phyloP scores from a whole-genome alignment of 495 filamentous ascomycete genomes.

The Aspergillus biplanus region DNA sequence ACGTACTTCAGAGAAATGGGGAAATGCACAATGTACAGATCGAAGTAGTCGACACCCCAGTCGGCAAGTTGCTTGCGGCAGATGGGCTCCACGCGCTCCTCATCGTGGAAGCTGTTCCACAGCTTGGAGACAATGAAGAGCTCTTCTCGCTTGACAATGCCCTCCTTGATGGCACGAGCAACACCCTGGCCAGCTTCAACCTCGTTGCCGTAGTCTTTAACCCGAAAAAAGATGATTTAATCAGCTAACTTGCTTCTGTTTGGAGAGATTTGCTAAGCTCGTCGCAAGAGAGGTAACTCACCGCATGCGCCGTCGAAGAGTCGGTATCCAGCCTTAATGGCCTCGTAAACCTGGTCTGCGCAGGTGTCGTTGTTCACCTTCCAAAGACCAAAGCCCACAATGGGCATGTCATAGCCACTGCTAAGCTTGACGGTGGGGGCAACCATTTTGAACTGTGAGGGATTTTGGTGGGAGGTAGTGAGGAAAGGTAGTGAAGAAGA shows the following conservation, averaged over 20 bases:
- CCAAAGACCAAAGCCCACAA: conserved; percentile 83
- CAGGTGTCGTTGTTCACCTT: conserved; percentile 80
- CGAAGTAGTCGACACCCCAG: conserved; percentile 86
- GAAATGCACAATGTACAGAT: conserved; percentile 83
- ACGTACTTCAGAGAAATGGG: conserved; percentile 80
- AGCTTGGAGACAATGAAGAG: conserved; percentile 93
- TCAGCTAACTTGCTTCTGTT: neutral
- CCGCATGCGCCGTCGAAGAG: conserved; percentile 87
- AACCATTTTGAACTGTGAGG: conserved; percentile 15
- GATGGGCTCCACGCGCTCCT: conserved; percentile 72
- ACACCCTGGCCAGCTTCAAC: conserved; percentile 81
- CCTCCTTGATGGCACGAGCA: conserved; percentile 84
- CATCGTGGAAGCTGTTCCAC: conserved; percentile 88
- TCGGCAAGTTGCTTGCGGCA: conserved; percentile 72
- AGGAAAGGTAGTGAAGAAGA: neutral
- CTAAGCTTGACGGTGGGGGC: conserved; percentile 69
- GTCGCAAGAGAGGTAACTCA: conserved; percentile 43
- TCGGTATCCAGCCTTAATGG: conserved; percentile 87
- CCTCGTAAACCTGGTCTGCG: conserved; percentile 82
- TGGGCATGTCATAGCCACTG: conserved; percentile 82
- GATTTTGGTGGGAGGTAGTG: neutral
- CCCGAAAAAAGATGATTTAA: neutral
- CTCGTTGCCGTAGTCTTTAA: conserved; percentile 88
- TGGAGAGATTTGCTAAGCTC: neutral
- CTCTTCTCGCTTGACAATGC: conserved; percentile 81